Conservation (phyloP, 495 filamentous ascomycete species). For the Cenococcum geophilum region DNA sequence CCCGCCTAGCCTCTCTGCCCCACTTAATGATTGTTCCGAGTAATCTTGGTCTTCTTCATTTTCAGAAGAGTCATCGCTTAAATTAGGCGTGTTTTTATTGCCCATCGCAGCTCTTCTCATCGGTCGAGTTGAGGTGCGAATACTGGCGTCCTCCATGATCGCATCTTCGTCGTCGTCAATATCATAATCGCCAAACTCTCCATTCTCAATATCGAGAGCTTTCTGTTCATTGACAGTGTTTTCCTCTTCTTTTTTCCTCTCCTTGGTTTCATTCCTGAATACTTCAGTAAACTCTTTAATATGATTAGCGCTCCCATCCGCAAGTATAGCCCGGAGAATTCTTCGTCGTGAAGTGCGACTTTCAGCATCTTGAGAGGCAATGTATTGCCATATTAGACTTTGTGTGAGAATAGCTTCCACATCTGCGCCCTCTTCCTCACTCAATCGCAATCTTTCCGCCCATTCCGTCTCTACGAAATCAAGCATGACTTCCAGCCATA, state of each 20-base stretch:
- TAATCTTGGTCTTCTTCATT: conserved; percentile 2
- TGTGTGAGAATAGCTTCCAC: conserved; percentile 26
- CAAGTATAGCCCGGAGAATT: conserved; percentile 59
- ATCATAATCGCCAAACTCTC: conserved; percentile 53
- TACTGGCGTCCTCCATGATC: conserved; percentile 39
- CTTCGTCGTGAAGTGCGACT: conserved; percentile 44
- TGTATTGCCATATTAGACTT: conserved; percentile 53
- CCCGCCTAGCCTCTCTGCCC: conserved; percentile 37
- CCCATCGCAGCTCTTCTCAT: background rate
- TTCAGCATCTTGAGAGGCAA: conserved; percentile 36
- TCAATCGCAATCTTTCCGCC: conserved; percentile 46
- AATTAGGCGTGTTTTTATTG: background rate
- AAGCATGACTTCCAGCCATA: conserved; percentile 76
- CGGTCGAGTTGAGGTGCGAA: conserved; percentile 13
- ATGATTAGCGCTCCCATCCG: conserved; percentile 47
- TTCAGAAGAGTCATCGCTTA: background rate
- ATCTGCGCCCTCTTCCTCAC: conserved; percentile 30
- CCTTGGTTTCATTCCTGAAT: conserved; percentile 54
- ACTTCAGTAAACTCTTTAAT: conserved; percentile 54
- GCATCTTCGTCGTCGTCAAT: conserved; percentile 47
- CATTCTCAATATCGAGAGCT: conserved; percentile 52
- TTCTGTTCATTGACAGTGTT: conserved; percentile 39
- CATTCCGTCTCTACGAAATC: conserved; percentile 73
- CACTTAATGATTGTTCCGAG: background rate
- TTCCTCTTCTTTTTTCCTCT: conserved; percentile 34